Evolutionary conservation across 2,329 filamentous ascomycete species (phyloP), one percentile per base, ranked within the genome.

Genomic region (Paradendryphiella salina): DNA sequence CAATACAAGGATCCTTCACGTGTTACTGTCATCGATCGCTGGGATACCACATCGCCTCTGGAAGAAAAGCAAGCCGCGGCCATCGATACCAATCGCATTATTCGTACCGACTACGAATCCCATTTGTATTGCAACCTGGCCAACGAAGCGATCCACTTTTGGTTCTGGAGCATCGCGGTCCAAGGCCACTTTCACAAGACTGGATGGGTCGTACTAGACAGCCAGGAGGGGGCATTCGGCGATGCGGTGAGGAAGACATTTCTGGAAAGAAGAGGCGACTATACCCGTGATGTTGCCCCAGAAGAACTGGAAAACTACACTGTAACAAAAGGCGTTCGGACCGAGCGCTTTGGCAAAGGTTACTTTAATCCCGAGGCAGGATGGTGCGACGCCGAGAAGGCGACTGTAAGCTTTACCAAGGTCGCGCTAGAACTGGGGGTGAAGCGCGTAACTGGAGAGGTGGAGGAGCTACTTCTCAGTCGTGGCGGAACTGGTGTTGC

Each of bases 41-140:
- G 62, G 62, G 55, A 54, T 5, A 56, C 54, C 11, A 54, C 56
- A 31, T 55, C 52, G 11, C 49, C 57, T 3, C 73, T 77, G 2
- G 79, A 80, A 0, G 76, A 79, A 3, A 71, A 72, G 2, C 75
- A 68, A 51, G 83, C 83, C 0, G 83, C 82, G 0, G 82, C 79
- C 13, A 81, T 82, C 50, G 82, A 85, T 50, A 67, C 85, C 26
- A 85, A 85, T 64, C 85, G 85, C 63, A 85, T 85, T 48, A 74
- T 85, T 9, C 76, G 82, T 2, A 80, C 79, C 5, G 81, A 85
- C 52, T 85, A 85, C 55, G 79, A 80, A 45, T 80, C 83, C 37
- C 71, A 74, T 0, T 80, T 82, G 46, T 85, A 85, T 53, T 80
- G 80, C 3, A 74, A 82, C 2, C 66, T 84, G 1, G 72, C 73